Percentiles rank a stretch among this genome's conserved stretches.
Evolutionary conservation across 495 filamentous ascomycete genomes (phyloP).

Genomic region (Trichoderma reesei): DNA sequence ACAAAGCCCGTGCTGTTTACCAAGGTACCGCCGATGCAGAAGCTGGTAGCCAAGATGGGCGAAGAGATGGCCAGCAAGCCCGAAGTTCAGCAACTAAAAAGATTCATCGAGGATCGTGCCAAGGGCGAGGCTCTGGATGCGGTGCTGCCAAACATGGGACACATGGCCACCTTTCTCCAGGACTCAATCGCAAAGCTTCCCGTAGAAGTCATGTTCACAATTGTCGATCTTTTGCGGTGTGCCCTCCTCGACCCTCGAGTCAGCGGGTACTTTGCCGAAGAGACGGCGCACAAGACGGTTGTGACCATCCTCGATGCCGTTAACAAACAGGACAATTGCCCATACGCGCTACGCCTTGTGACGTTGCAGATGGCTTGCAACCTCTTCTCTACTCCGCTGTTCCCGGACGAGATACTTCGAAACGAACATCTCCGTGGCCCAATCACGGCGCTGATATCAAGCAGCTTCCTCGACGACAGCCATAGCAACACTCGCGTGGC

Average conservation of each 20-base stretch:
- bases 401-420: conserved; percentile 34
- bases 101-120: conserved; percentile 53
- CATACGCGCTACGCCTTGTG: conserved; percentile 76
- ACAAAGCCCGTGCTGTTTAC: conserved; percentile 61
- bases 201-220: conserved; percentile 56
- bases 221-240: conserved; percentile 72
- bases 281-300: conserved; percentile 53
- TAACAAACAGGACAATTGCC: conserved; percentile 39
- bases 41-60: conserved; percentile 70
- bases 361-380: conserved; percentile 56
- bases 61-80: conserved; percentile 35
- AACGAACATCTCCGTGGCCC: conserved; percentile 27
- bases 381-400: conserved; percentile 53
- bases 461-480: conserved; percentile 43
- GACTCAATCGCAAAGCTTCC: conserved; percentile 41
- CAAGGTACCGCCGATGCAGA: conserved; percentile 75
- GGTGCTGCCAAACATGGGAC: conserved; percentile 49
- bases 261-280: conserved; percentile 78
- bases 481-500: conserved; percentile 56
- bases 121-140: conserved; percentile 45
- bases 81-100: conserved; percentile 46
- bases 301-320: conserved; percentile 52
- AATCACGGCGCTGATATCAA: conserved; percentile 39
- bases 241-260: conserved; percentile 72
- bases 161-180: conserved; percentile 44